These are phyloP conservation scores for Lentinus tigrinus DNA, from an alignment of 768 basidiomycete species.

Conservation along the genomic window DNA sequence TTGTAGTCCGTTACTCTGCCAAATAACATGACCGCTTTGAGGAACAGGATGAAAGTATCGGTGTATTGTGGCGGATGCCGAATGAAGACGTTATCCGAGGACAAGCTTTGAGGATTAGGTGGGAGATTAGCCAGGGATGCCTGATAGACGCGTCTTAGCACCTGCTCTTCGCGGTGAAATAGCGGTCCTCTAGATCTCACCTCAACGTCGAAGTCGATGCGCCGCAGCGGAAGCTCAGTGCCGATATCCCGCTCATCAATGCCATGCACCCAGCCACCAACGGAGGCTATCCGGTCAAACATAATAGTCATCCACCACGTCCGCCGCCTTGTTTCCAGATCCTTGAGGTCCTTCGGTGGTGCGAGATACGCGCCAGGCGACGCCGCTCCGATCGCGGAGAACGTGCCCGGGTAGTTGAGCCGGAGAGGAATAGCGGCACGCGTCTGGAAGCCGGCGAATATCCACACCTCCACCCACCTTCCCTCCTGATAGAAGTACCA, in stretches of 20 bases:
- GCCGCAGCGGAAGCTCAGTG: conserved; percentile 77
- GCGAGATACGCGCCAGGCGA: conserved; percentile 80
- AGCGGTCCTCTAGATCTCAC: conserved; percentile 38
- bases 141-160: background rate
- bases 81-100: conserved; percentile 61
- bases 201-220: conserved; percentile 73
- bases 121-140: conserved; percentile 21
- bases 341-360: conserved; percentile 72
- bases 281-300: conserved; percentile 72
- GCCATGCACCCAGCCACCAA: conserved; percentile 82
- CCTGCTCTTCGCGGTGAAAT: conserved; percentile 4
- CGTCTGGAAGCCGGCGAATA: conserved; percentile 83
- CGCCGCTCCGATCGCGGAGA: conserved; percentile 54
- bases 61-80: conserved; percentile 75
- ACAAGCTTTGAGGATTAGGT: conserved; percentile 75
- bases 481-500: conserved; percentile 94
- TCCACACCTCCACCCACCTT: conserved; percentile 89
- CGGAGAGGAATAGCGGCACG: conserved; percentile 80
- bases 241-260: conserved; percentile 83
- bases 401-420: conserved; percentile 84
- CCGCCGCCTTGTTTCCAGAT: conserved; percentile 74
- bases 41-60: conserved; percentile 76
- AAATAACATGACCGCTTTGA: conserved; percentile 84
- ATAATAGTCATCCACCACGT: conserved; percentile 93
- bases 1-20: conserved; percentile 85